Evolutionary conservation across 2,329 filamentous ascomycete genomes (phyloP).

Genomic region (Xylariaceae sp.): DNA sequence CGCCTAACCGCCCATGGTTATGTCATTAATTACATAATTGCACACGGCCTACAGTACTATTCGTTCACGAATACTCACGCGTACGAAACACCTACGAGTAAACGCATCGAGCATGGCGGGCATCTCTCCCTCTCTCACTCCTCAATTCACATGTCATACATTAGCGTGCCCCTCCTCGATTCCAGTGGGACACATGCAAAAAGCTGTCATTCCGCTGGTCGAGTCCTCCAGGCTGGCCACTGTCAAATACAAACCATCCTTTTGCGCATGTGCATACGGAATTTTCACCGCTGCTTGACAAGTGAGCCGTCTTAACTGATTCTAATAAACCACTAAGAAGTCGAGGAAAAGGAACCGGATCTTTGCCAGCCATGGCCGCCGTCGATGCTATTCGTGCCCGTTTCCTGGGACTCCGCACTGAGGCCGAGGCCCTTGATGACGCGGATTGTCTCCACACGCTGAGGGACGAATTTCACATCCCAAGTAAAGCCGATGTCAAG

Average conservation of each 20-base stretch:
- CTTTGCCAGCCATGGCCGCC: constrained; percentile 20
- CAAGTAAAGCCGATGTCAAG: constrained; percentile 30
- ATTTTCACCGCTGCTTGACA: constrained; percentile 3
- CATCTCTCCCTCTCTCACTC: neutral
- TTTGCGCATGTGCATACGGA: neutral
- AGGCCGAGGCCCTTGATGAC: constrained; percentile 29
- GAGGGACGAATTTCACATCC: constrained; percentile 31
- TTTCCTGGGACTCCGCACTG: constrained; percentile 26
- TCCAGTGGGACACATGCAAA: neutral
- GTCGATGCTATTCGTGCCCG: constrained; percentile 15
- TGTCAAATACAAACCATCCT: neutral
- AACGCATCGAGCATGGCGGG: too few relatives aligned
- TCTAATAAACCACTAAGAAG: neutral
- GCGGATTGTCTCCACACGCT: constrained; percentile 28
- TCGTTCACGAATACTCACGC: too few relatives aligned
- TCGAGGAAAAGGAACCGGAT: neutral
- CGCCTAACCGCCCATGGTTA: too few relatives aligned
- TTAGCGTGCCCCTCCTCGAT: neutral
- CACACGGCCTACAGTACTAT: too few relatives aligned
- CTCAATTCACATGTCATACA: neutral
- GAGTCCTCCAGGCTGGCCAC: constrained; percentile 2
- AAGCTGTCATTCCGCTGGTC: neutral
- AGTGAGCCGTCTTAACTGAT: neutral
- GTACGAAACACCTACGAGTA: too few relatives aligned
- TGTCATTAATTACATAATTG: too few relatives aligned